These are phyloP conservation scores for Trapa bicornis DNA, from an alignment of 345 rosid species.

Conservation along the genomic window DNA sequence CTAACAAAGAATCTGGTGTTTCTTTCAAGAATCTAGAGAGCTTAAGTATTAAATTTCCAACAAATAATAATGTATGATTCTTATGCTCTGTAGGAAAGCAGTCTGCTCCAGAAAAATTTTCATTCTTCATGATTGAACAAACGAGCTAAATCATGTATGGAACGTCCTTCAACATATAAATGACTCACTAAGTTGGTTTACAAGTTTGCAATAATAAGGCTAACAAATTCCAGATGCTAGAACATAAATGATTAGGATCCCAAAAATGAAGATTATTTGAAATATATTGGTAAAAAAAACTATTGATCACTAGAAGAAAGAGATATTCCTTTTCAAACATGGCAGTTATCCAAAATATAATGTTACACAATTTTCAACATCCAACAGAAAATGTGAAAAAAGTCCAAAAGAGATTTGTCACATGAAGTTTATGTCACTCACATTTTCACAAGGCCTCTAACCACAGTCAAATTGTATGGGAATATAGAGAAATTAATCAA, in stretches of 20 bases:
- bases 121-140: neutral
- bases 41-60: neutral
- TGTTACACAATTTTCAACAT: neutral
- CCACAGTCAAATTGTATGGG: neutral
- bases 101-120: neutral
- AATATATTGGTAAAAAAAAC: too few relatives aligned
- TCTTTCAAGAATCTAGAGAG: neutral
- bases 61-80: neutral
- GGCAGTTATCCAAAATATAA: neutral
- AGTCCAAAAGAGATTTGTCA: neutral
- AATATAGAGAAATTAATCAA: neutral
- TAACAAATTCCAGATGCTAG: neutral
- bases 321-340: too few relatives aligned
- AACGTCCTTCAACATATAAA: neutral
- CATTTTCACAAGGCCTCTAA: neutral
- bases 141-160: neutral
- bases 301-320: too few relatives aligned
- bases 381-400: neutral
- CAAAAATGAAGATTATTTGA: neutral
- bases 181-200: too few relatives aligned
- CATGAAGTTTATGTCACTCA: too few relatives aligned
- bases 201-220: neutral
- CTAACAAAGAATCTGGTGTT: neutral
- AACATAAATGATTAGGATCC: neutral
- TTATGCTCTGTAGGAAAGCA: neutral